Conservation (phyloP, 2,329 filamentous ascomycete genomes). For the Fusarium nelsonii region DNA sequence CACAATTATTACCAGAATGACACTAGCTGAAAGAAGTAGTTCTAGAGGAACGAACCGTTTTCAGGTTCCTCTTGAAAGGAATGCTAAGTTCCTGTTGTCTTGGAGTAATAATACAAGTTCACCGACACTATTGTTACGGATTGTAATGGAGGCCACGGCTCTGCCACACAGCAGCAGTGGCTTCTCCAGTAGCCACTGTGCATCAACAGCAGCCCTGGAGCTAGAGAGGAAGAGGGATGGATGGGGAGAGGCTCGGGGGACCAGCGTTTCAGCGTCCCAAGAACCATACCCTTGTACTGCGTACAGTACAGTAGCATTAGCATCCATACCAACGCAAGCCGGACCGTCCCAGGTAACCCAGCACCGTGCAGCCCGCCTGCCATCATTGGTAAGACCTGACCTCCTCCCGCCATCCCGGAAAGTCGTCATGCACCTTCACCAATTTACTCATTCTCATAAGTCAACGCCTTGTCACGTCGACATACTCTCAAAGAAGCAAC, state of each 20-base stretch:
- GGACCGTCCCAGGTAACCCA: constrained; percentile 45
- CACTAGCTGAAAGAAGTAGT: background rate
- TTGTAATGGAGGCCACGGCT: constrained; percentile 23
- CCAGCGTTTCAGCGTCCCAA: constrained; percentile 36
- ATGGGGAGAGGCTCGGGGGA: constrained; percentile 17
- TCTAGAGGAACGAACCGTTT: background rate
- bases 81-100: constrained; percentile 8
- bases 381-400: constrained; percentile 26
- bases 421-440: constrained; percentile 28
- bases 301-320: background rate
- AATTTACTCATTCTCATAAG: background rate
- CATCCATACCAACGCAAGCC: constrained; percentile 33
- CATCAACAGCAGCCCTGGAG: constrained; percentile 14
- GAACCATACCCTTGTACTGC: constrained; percentile 5
- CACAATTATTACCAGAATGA: background rate
- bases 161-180: constrained; percentile 33
- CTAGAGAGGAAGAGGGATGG: constrained; percentile 21
- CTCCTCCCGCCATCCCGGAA: constrained; percentile 21
- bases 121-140: constrained; percentile 24
- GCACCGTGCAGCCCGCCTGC: constrained; percentile 18
- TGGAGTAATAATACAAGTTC: background rate
- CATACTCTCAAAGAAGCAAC: background rate
- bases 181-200: constrained; percentile 15
- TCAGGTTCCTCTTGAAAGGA: background rate
- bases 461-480: background rate